Conservation (phyloP, 2,329 filamentous ascomycete species). For the Trichoderma breve region DNA sequence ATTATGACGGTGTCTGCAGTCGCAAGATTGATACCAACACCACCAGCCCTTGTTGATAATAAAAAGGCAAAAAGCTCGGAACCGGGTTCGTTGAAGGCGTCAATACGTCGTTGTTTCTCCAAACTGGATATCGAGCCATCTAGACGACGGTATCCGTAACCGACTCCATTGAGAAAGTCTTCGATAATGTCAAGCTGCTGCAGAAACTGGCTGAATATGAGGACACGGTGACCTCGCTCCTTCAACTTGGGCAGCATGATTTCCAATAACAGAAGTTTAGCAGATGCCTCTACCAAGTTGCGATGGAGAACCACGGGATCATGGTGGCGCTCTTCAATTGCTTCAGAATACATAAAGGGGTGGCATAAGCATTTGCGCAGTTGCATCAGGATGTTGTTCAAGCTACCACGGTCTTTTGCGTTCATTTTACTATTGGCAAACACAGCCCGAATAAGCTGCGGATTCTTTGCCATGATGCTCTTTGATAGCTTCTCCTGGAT, state of each 20-base stretch:
- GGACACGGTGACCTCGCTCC: conserved; percentile 80
- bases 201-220: conserved; percentile 96
- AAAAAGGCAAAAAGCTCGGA: conserved; percentile 87
- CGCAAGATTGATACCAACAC: conserved; percentile 95
- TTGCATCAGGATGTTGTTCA: conserved; percentile 96
- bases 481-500: conserved; percentile 94
- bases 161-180: conserved; percentile 80
- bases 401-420: conserved; percentile 68
- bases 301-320: conserved; percentile 63
- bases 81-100: conserved; percentile 83
- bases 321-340: conserved; percentile 79
- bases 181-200: conserved; percentile 85
- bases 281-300: conserved; percentile 86
- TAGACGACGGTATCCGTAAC: conserved; percentile 71
- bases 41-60: conserved; percentile 88
- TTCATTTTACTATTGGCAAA: conserved; percentile 69
- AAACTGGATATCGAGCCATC: conserved; percentile 80
- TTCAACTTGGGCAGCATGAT: conserved; percentile 84
- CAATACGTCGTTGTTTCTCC: conserved; percentile 92
- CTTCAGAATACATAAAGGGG: conserved; percentile 88
- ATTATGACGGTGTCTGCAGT: conserved; percentile 98
- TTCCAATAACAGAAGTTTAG: conserved; percentile 81
- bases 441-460: conserved; percentile 82
- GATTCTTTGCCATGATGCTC: conserved; percentile 87
- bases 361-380: conserved; percentile 92